Base-by-base conservation (phyloP, 352 stramenopile genomes). In the Globisporangium cystogenes region DNA sequence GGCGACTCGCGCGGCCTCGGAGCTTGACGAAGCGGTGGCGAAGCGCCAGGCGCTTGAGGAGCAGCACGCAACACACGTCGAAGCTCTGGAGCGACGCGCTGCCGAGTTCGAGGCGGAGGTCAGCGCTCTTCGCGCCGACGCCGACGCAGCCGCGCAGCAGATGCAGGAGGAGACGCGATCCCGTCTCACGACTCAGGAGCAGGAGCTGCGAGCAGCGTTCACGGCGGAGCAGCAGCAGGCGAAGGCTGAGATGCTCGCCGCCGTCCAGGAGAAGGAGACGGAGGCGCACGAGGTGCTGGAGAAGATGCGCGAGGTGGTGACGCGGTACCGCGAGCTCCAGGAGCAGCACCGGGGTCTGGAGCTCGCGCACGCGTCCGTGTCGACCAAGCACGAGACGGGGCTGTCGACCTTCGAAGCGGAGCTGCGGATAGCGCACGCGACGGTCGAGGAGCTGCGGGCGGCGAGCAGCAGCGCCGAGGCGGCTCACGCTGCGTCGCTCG, bases 401-500 rank as follows among this genome's bases (percentile, higher is more conserved):
- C 7, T 31, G 11, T n/a, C 26, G 14, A 40, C 15, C n/a, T 29
- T 42, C 0, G 40, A 62, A 45, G 43, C 53, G 5, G 33, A 79
- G n/a, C 37, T 84, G 24, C 54, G 46, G 4, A 50, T 47, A 11
- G 70, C 70, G 21, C 76, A 65, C 21, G 60, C 57, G 8, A 69
- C 57, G 26, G 68, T 82, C 23, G 52, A 67, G 42, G 52, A 74
- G 42, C 61, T 82, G 35, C 69, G 56, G 6, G 37, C 45, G 15
- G 39, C 59, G n/a, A 51, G 45, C 10, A 59, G 47, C 7, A 40
- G 41, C 35, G 61, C 45, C 36, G 59, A 61, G 15, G 51, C 42
- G n/a, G 47, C 62, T 4, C 63, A 70, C 27, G 45, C 49, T 1
- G 53, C 62, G 47, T 55, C 20, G 3, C 46, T 70, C 37, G 24